Base-by-base conservation (phyloP, 2,329 filamentous ascomycete genomes). In the Alternaria sp. region DNA sequence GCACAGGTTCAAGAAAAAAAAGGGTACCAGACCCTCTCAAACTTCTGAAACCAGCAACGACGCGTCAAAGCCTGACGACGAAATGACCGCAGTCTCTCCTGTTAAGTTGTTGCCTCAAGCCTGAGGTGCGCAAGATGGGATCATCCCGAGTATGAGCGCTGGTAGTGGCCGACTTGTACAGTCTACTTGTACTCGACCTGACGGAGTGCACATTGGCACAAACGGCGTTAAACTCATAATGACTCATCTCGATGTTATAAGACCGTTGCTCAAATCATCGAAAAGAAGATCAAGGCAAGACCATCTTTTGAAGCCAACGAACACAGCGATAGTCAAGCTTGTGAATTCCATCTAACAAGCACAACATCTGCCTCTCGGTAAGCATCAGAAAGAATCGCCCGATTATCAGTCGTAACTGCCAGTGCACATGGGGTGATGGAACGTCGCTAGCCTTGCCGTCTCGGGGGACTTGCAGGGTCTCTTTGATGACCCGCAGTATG, bases 401-500 rank as follows among this genome's bases (percentile, higher is more conserved):
- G 46, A 36, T 9, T 38, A 38, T 20, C 18, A 48, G 43, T 27
- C 25, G 25, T 27, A 27, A 32, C 4, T 36, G 34, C 28, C 25
- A 46, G 43, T 27, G 14, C 27, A 36, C 28, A 43, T 51, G 46
- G 46, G 46, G 46, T 7, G 9, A 48, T 10, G 30, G 9, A 34
- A 22, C 6, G 16, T 50, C 46, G 46, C 46, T 50, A 36, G 46
- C 46, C 46, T 38, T 50, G 46, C 46, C 46, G 46, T 50, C 46
- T 50, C 46, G 20, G 46, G 32, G 32, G 20, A 27, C 30, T 36
- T 50, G 36, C 50, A 52, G 34, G 50, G 50, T 16, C 36, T 28
- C 16, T 28, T 41, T 40, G 22, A 54, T 46, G 52, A 54, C 48
- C 40, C 48, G 48, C 55, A 53, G 32, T 48, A 60, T 60, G 58